Conservation (phyloP, 2,329 filamentous ascomycete species). For the Chlorencoelia australis region DNA sequence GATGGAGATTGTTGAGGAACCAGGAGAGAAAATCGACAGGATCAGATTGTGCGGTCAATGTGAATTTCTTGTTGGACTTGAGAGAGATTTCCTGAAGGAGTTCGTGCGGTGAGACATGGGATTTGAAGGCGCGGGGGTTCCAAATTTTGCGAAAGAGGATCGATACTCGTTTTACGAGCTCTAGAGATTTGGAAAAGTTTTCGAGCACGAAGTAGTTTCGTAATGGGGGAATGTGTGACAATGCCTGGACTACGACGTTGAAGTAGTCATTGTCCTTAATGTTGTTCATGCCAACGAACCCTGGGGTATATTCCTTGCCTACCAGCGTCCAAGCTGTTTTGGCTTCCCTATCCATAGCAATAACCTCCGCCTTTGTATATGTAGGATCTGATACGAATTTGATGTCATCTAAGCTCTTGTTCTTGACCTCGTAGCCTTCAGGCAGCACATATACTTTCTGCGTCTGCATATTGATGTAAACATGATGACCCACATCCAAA, state of each 20-base stretch:
- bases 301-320: conserved; percentile 80
- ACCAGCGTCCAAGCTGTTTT: conserved; percentile 64
- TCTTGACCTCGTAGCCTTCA: conserved; percentile 93
- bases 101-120: conserved; percentile 94
- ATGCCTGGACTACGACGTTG: conserved; percentile 85
- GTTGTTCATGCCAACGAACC: conserved; percentile 98
- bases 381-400: conserved; percentile 93
- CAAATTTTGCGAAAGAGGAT: conserved; percentile 93
- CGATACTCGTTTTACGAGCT: conserved; percentile 79
- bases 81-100: conserved; percentile 89
- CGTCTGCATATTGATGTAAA: conserved; percentile 95
- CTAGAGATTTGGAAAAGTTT: conserved; percentile 61
- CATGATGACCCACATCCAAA: conserved; percentile 89
- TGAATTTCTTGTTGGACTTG: conserved; percentile 85
- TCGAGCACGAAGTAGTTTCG: conserved; percentile 89
- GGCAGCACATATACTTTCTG: conserved; percentile 87
- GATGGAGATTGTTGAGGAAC: conserved; percentile 94
- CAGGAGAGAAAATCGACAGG: conserved; percentile 94
- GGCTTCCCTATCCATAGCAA: conserved; percentile 60
- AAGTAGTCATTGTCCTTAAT: conserved; percentile 99
- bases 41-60: conserved; percentile 81
- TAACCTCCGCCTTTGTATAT: conserved; percentile 72
- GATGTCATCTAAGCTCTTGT: conserved; percentile 91
- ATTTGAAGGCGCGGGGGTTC: conserved; percentile 94
- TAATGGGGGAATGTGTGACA: conserved; percentile 81